Evolutionary conservation across 2,329 filamentous ascomycete species (phyloP).

Genomic region (Sporothrix inflata): DNA sequence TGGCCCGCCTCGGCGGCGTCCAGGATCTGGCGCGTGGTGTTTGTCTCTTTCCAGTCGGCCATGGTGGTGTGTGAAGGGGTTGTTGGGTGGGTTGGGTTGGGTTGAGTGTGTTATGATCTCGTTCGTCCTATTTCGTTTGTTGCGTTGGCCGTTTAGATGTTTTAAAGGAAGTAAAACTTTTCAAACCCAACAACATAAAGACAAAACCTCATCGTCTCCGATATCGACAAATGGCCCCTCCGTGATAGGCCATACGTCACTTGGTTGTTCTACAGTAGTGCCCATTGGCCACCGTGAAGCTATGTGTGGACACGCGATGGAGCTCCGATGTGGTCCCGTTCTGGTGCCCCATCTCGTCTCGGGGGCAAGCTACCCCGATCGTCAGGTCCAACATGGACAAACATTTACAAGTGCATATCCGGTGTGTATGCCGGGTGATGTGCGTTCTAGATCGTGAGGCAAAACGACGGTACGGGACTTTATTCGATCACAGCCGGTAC

Average conservation of each 20-base stretch:
- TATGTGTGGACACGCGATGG: not conserved
- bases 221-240: not conserved
- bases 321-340: not conserved
- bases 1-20: conserved; percentile 22
- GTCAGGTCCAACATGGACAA: not conserved
- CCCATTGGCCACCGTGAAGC: not conserved
- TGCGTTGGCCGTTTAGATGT: too few relatives aligned
- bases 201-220: not conserved
- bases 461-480: too few relatives aligned
- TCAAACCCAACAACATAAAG: too few relatives aligned
- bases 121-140: not conserved
- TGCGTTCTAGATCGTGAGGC: too few relatives aligned
- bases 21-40: conserved; percentile 24
- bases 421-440: too few relatives aligned
- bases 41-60: conserved; percentile 4
- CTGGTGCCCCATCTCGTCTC: conserved; percentile 13
- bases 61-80: not conserved
- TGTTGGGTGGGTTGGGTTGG: not conserved
- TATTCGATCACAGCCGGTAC: not conserved
- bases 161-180: too few relatives aligned
- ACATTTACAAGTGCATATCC: too few relatives aligned
- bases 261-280: not conserved
- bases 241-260: conserved; percentile 1
- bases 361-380: not conserved
- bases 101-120: not conserved